Evolutionary conservation across 495 filamentous ascomycete species (phyloP), one percentile per base, ranked within the genome.

Genomic region (Lasiosphaeria ovina): DNA sequence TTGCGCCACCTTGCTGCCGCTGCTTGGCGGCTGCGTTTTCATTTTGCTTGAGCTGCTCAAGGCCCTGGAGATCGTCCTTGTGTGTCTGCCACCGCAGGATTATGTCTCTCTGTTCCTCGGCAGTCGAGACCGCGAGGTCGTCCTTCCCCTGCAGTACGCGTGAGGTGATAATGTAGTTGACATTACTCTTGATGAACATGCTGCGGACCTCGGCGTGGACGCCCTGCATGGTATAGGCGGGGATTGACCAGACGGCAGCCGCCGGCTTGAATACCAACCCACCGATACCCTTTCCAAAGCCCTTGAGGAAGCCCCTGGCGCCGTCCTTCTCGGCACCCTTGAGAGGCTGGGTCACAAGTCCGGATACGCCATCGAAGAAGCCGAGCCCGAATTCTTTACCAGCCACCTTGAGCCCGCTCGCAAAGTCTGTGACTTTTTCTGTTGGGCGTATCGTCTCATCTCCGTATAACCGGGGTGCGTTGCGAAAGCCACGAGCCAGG

Each of bases 401-500:
- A 8, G 87, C 87, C 32, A 85, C 78, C 57, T 81, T 84, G 31
- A 91, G 69, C 2, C 90, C 88, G 62, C 83, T 89, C 58, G 82
- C 74, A 24, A 92, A 71, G 57, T 84, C 85, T 0, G 86, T 89
- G 0, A 96, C 87, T 58, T 87, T 90, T 50, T 89, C 85, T 0
- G 77, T 75, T 12, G 83, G 81, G 12, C 85, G 81, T 3, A 96
- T 86, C 50, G 82, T 91, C 6, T 86, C 81, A 62, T 92, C 90
- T 47, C 90, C 85, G 60, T 93, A 94, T 2, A 95, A 71, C 57
- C 83, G 88, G 0, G 91, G 90, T 1, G 85, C 85, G 66, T 95
- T 96, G 70, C 95, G 89, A 63, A 96, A 95, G 8, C 92, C 92
- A 71, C 87, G 89, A 0, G 92, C 85, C 3, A 96, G 68, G 12